Base-by-base conservation (phyloP, 139 green algal species). In the Haematococcus sp. region DNA sequence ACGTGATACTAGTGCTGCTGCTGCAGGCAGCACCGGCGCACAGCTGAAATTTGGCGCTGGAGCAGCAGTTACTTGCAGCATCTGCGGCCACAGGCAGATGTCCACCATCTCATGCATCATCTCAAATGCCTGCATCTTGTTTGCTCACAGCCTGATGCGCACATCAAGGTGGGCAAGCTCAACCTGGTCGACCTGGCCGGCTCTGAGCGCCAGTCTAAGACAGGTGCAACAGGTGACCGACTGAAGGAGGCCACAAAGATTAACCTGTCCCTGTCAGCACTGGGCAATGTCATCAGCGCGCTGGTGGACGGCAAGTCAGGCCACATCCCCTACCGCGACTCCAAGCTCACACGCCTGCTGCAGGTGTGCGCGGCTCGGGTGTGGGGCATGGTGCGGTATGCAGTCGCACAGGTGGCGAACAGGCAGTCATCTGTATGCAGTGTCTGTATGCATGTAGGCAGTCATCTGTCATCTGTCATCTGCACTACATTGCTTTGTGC, bases 141-240 rank as follows among this genome's bases (percentile, higher is more conserved):
- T 23, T 35, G n/a, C 27, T 3, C 25, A n/a, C 68, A 81, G 69
- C 66, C 79, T 59, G 79, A 86, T 44, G 87, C 77, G 25, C 84
- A 93, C 75, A 84, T 97, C 27, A 77, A 85, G 13, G 85, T 92
- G 34, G 88, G 90, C 33, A 96, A 95, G 82, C 86, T 98, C 20
- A 93, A 97, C 78, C 68, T 98, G 67, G 92, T 98, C 28, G 93
- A 98, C 65, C 78, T 98, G 34, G 93, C 93, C 4, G 93, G 93
- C 27, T 87, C 67, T 63, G 93, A 97, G 82, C 82, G 93, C 17
- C 87, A 91, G 81, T 83, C 68, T 65, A 90, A 89, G 63, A 78
- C 56, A 31, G 60, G 72, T 35, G 72, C 72, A 11, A 69, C 60
- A 7, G 87, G 87, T 63, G 85, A 90, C 70, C 88, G 86, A 54